Evolutionary conservation across 768 basidiomycete genomes (phyloP).

Genomic region (Macrolepiota dolichaula): DNA sequence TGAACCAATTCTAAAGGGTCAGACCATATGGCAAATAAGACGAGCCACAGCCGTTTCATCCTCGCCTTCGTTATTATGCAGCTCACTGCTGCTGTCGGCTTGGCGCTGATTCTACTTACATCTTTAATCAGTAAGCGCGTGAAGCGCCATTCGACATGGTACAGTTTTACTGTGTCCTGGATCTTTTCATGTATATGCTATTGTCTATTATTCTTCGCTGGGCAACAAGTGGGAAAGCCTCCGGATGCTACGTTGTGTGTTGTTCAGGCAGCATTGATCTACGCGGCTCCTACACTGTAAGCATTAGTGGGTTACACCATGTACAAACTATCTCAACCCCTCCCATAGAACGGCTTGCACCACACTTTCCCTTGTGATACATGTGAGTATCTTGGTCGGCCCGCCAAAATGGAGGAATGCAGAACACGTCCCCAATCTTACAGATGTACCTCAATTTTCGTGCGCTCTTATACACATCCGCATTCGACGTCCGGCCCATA

Average conservation of each 20-base stretch:
- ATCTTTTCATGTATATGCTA: slow-evolving; percentile 27
- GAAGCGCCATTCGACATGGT: slow-evolving; percentile 30
- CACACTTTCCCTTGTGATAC: slow-evolving; percentile 26
- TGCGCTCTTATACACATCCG: slow-evolving; percentile 16
- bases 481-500: slow-evolving; percentile 14
- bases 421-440: neutral
- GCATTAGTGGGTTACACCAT: slow-evolving; percentile 1
- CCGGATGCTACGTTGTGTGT: slow-evolving; percentile 23
- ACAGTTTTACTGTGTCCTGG: slow-evolving; percentile 28
- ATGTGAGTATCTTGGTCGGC: slow-evolving; percentile 17
- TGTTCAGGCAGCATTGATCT: slow-evolving; percentile 26
- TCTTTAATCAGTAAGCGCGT: slow-evolving; percentile 22
- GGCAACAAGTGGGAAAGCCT: slow-evolving; percentile 24
- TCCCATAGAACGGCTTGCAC: slow-evolving; percentile 22
- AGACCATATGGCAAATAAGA: neutral
- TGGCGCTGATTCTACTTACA: slow-evolving; percentile 24
- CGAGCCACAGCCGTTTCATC: slow-evolving; percentile 11
- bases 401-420: neutral
- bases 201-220: slow-evolving; percentile 26
- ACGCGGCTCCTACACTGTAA: slow-evolving; percentile 29
- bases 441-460: slow-evolving; percentile 28
- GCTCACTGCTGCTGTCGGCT: slow-evolving; percentile 21
- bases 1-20: neutral
- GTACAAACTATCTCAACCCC: neutral
- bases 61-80: slow-evolving; percentile 26